A percentile compares a stretch with the other conserved stretches of the same genome.
phyloP scores from a whole-genome alignment of 2,329 filamentous ascomycete species.

The Arthrobotrys sphaeroides region DNA sequence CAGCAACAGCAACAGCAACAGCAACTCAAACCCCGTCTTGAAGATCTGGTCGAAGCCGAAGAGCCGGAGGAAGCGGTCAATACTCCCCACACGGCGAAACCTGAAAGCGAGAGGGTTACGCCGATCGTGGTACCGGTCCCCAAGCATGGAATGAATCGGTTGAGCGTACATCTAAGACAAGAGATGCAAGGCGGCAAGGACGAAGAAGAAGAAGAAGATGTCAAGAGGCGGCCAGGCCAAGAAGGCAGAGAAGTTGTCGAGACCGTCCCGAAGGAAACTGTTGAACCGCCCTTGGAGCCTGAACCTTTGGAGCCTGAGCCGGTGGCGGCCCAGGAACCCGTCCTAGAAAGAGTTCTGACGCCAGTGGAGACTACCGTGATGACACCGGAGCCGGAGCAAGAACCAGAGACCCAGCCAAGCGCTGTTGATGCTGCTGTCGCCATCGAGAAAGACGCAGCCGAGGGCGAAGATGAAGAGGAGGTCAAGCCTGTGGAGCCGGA shows the following conservation, averaged over 20 bases:
- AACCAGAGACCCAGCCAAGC: background rate
- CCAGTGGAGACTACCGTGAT: conserved; percentile 19
- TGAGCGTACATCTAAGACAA: conserved; percentile 57
- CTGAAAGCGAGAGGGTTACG: conserved; percentile 21
- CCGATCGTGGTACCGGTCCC: conserved; percentile 57
- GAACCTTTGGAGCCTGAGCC: background rate
- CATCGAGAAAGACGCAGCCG: conserved; percentile 21
- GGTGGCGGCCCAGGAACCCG: background rate
- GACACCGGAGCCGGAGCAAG: conserved; percentile 30
- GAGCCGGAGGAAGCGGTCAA: conserved; percentile 30
- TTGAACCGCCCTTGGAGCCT: background rate
- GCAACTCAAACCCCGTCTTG: conserved; percentile 18
- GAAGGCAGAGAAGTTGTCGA: conserved; percentile 31
- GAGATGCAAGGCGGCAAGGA: conserved; percentile 57
- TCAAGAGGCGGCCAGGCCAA: conserved; percentile 27
- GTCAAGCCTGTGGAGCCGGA: conserved; percentile 51
- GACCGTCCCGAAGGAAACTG: background rate
- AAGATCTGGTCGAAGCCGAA: conserved; percentile 43
- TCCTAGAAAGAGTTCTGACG: conserved; percentile 26
- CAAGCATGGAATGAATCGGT: conserved; percentile 57
- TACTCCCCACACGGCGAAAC: background rate
- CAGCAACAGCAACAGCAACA: conserved; percentile 32
- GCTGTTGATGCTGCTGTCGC: conserved; percentile 24
- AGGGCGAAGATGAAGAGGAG: conserved; percentile 44
- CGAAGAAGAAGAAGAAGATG: conserved; percentile 54